A percentile compares a stretch with the other conserved stretches of the same genome.
phyloP scores from a whole-genome alignment of 2,329 filamentous ascomycete genomes.

The Colletotrichum echinochloae region DNA sequence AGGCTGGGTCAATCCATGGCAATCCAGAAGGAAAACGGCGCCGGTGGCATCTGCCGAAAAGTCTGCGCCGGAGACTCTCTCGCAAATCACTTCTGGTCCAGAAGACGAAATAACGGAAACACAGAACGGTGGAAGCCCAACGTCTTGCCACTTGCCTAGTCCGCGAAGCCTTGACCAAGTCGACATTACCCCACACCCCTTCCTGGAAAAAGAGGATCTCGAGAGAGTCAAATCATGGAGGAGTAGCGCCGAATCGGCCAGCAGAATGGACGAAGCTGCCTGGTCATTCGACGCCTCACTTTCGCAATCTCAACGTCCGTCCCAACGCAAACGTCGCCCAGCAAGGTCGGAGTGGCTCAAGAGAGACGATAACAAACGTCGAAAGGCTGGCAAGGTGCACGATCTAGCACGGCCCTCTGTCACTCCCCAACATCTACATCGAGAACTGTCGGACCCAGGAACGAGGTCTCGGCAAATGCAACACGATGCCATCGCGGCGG shows the following conservation, averaged over 20 bases:
- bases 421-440: neutral
- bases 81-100: slow-evolving; percentile 4
- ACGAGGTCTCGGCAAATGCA: neutral
- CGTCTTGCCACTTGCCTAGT: slow-evolving; percentile 56
- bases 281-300: slow-evolving; percentile 43
- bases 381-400: slow-evolving; percentile 11
- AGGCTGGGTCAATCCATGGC: slow-evolving; percentile 68
- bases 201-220: slow-evolving; percentile 49
- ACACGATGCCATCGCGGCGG: neutral
- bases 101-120: slow-evolving; percentile 9
- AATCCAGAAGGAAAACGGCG: slow-evolving; percentile 46
- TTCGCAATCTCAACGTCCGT: slow-evolving; percentile 43
- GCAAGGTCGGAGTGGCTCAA: slow-evolving; percentile 50
- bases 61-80: slow-evolving; percentile 5
- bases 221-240: slow-evolving; percentile 51
- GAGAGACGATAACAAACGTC: slow-evolving; percentile 48
- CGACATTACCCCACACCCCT: slow-evolving; percentile 46
- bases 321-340: slow-evolving; percentile 41
- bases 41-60: neutral
- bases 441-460: neutral
- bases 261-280: slow-evolving; percentile 30
- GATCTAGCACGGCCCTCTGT: slow-evolving; percentile 1
- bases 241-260: slow-evolving; percentile 23
- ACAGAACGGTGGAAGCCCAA: slow-evolving; percentile 2
- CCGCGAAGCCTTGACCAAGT: slow-evolving; percentile 55